Conservation (phyloP, 2,329 filamentous ascomycete genomes). For the Dactylellina leptospora region DNA sequence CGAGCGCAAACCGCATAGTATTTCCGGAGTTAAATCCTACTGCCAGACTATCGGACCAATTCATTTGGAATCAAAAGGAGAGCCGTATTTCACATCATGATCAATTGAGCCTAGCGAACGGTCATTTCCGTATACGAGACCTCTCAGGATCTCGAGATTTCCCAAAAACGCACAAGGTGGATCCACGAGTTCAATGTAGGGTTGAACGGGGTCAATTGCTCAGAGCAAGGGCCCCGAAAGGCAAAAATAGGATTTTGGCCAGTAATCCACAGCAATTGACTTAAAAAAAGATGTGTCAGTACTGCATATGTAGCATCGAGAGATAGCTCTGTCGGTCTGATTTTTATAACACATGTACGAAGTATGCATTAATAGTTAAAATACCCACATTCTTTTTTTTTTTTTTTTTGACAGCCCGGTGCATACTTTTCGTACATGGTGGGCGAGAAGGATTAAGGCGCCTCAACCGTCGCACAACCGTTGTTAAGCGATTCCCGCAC, state of each 20-base stretch:
- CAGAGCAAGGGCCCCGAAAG: slow-evolving; percentile 8
- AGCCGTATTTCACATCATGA: neutral
- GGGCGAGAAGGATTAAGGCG: slow-evolving; percentile 14
- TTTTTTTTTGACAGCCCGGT: slow-evolving; percentile 36
- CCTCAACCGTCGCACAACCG: slow-evolving; percentile 53
- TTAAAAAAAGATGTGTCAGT: neutral
- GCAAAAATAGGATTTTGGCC: neutral
- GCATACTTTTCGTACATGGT: neutral
- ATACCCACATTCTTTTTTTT: too few relatives aligned
- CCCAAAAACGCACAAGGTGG: slow-evolving; percentile 15
- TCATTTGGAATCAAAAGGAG: neutral
- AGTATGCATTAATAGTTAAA: slow-evolving; percentile 18
- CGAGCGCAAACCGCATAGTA: neutral
- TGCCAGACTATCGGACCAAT: neutral
- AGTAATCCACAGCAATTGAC: neutral
- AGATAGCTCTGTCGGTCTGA: slow-evolving; percentile 5
- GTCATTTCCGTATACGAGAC: slow-evolving; percentile 50
- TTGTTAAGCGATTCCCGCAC: slow-evolving; percentile 53
- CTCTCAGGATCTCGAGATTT: slow-evolving; percentile 27
- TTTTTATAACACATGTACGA: slow-evolving; percentile 20
- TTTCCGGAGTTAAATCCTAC: neutral
- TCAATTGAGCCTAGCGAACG: slow-evolving; percentile 19
- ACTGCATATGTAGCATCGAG: neutral
- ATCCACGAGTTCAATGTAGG: neutral
- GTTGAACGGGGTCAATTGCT: neutral